Conservation (phyloP, 1,139 yeast species). For the Magnusiomyces magnusii region DNA sequence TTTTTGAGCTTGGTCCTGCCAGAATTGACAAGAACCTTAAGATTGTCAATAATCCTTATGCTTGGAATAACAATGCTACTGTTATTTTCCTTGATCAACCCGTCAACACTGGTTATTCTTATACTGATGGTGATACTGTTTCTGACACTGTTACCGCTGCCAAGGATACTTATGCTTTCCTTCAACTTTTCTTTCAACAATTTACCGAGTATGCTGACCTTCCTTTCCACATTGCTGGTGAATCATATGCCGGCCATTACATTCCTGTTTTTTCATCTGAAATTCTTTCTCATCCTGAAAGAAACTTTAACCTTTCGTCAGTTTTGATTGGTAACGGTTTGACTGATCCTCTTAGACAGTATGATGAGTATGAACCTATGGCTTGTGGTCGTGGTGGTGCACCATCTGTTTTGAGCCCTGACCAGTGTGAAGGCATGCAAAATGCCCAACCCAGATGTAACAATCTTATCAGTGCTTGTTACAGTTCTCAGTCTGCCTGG, state of each 20-base stretch:
- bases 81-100: constrained; percentile 94
- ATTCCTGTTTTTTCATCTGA: constrained; percentile 74
- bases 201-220: constrained; percentile 54
- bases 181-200: constrained; percentile 67
- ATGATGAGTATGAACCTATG: constrained; percentile 68
- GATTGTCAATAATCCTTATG: constrained; percentile 67
- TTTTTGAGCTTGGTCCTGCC: constrained; percentile 86
- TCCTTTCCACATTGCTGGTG: constrained; percentile 78
- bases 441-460: constrained; percentile 52
- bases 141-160: constrained; percentile 64
- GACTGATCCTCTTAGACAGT: constrained; percentile 67
- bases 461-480: constrained; percentile 45
- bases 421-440: constrained; percentile 52
- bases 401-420: constrained; percentile 53
- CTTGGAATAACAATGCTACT: constrained; percentile 87
- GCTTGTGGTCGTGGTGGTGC: constrained; percentile 80
- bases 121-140: constrained; percentile 45
- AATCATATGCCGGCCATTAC: constrained; percentile 84
- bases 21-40: constrained; percentile 57
- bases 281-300: constrained; percentile 53
- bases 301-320: constrained; percentile 59
- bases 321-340: constrained; percentile 79
- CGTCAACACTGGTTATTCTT: constrained; percentile 87
- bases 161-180: constrained; percentile 67
- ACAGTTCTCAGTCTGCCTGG: constrained; percentile 44